Percentiles rank a stretch among this genome's conserved stretches.
These are phyloP conservation scores for Paramecium sexaurelia DNA, from an alignment of 73 alveolate genomes.

Conservation along the genomic window DNA sequence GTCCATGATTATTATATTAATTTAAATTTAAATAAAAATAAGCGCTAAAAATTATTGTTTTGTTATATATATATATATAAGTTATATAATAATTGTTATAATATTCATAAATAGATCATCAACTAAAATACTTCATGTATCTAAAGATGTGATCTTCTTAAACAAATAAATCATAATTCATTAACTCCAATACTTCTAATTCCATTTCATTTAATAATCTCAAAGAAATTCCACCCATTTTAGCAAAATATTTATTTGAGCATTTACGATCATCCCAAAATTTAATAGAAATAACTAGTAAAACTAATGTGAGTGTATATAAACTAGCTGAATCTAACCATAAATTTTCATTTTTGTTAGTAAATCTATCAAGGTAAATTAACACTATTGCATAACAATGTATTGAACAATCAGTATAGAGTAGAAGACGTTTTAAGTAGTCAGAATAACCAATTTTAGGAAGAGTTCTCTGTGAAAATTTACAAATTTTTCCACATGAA, in stretches of 20 bases:
- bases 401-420: not conserved
- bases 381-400: not conserved
- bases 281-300: not conserved
- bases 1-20: not conserved
- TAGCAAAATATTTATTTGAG: not conserved
- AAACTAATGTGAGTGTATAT: slow-evolving; percentile 14
- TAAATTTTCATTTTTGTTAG: not conserved
- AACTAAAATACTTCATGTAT: slow-evolving; percentile 1
- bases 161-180: not conserved
- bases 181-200: not conserved
- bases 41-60: not conserved
- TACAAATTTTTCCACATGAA: slow-evolving; percentile 1
- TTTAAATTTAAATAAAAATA: not conserved
- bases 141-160: not conserved
- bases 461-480: not conserved
- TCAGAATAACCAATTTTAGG: slow-evolving; percentile 36
- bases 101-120: not conserved
- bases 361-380: slow-evolving; percentile 10
- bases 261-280: not conserved
- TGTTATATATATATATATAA: too few species aligned
- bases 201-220: slow-evolving; percentile 32
- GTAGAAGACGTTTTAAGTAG: slow-evolving; percentile 1
- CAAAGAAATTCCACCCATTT: slow-evolving; percentile 1
- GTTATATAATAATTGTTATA: not conserved
- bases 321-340: slow-evolving; percentile 26